Evolutionary conservation across 768 basidiomycete species (phyloP).

Genomic region (Trametes maxima): DNA sequence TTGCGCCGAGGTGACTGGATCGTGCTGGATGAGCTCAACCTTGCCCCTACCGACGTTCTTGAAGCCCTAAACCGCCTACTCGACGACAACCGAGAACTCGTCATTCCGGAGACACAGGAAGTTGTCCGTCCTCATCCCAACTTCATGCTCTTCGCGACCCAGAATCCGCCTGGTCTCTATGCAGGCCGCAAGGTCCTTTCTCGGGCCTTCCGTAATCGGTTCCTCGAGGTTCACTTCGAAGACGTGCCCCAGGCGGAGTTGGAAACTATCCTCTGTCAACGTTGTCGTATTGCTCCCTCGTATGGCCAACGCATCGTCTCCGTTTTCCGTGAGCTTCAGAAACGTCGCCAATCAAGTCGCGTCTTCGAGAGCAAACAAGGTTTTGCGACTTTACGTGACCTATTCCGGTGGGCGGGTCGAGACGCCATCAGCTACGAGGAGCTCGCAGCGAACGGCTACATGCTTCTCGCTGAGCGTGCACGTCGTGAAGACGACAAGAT

Average conservation of each 20-base stretch:
- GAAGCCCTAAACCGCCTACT: constrained; percentile 96
- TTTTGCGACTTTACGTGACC: constrained; percentile 93
- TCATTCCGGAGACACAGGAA: constrained; percentile 96
- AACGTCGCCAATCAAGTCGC: constrained; percentile 84
- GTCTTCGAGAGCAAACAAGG: constrained; percentile 98
- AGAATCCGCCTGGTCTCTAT: constrained; percentile 96
- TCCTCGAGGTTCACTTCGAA: constrained; percentile 96
- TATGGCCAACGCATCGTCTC: constrained; percentile 88
- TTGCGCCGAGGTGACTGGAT: constrained; percentile 95
- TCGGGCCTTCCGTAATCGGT: constrained; percentile 94
- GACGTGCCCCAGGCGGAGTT: constrained; percentile 95
- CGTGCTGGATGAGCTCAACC: constrained; percentile 94
- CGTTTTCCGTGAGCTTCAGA: constrained; percentile 93
- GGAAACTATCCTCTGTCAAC: constrained; percentile 90
- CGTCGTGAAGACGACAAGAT: constrained; percentile 82
- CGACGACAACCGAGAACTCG: constrained; percentile 95
- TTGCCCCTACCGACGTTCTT: constrained; percentile 96
- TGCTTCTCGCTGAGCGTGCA: constrained; percentile 92
- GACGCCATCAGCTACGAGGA: constrained; percentile 90
- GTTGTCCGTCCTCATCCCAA: constrained; percentile 90
- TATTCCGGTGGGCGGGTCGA: constrained; percentile 96
- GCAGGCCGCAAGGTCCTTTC: constrained; percentile 94
- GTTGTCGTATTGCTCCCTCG: constrained; percentile 91
- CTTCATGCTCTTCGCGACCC: constrained; percentile 98
- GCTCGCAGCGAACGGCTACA: constrained; percentile 94